Evolutionary conservation across 495 filamentous ascomycete genomes (phyloP).

Genomic region (Podospora appendiculata): DNA sequence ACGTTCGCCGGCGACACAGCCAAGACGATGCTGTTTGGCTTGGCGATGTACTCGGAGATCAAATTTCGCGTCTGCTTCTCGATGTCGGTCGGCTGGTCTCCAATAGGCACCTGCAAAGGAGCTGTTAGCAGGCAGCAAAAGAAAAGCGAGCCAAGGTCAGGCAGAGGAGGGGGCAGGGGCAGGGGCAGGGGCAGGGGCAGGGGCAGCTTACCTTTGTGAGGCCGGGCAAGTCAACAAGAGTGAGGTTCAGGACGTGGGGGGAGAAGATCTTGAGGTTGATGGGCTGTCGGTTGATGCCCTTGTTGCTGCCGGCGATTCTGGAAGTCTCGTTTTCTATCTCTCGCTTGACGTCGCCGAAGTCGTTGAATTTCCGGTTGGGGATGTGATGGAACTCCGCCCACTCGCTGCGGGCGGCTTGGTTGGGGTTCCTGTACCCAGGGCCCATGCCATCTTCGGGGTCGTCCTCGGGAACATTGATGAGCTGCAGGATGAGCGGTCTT

Average conservation of each 20-base stretch:
- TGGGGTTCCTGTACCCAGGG: slow-evolving; percentile 42
- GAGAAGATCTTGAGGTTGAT: slow-evolving; percentile 99
- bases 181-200: not conserved
- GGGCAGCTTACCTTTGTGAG: slow-evolving; percentile 71
- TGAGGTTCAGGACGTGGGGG: slow-evolving; percentile 92
- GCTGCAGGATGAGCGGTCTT: slow-evolving; percentile 87
- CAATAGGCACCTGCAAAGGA: slow-evolving; percentile 71
- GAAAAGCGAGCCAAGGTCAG: not conserved
- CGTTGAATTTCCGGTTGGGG: slow-evolving; percentile 79
- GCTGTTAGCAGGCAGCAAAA: slow-evolving; percentile 5
- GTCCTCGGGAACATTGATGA: slow-evolving; percentile 94
- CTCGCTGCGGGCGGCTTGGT: slow-evolving; percentile 48
- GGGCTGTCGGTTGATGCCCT: slow-evolving; percentile 94
- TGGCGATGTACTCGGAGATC: slow-evolving; percentile 97
- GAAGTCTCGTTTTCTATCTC: slow-evolving; percentile 97
- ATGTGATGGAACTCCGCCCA: slow-evolving; percentile 98
- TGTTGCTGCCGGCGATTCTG: slow-evolving; percentile 92
- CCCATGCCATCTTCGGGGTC: slow-evolving; percentile 54
- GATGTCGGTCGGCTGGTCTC: slow-evolving; percentile 95
- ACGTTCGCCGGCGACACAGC: slow-evolving; percentile 98
- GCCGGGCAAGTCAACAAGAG: slow-evolving; percentile 90
- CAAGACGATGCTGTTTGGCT: slow-evolving; percentile 96
- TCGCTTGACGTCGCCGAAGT: slow-evolving; percentile 86
- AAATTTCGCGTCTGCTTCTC: slow-evolving; percentile 97
- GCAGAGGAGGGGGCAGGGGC: not conserved